Evolutionary conservation across 2,329 filamentous ascomycete species (phyloP), one percentile per base, ranked within the genome.

Genomic region (Scorias spongiosa): DNA sequence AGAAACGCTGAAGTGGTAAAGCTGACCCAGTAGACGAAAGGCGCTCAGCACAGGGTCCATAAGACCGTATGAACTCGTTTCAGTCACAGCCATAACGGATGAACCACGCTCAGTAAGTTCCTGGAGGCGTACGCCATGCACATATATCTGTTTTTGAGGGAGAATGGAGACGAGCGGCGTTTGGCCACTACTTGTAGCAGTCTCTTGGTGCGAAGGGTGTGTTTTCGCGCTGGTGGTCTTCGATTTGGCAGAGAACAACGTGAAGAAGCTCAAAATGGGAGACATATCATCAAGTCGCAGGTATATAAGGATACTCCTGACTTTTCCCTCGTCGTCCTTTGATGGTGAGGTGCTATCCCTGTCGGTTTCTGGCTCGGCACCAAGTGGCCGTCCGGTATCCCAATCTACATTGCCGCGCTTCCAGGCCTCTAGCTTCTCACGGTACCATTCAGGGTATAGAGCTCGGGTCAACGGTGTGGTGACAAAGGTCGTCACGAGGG

Each of bases 41-140:
- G 85, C 84, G 58, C 93, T 94, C 44, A 95, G 78, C 3, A 96
- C 80, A 0, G 89, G 86, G 55, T 96, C 89, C 51, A 52, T 69
- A 50, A 58, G 69, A 55, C 55, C 67, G 62, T 63, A 75, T 41
- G 91, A 84, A 34, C 87, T 81, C 2, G 81, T 72, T 56, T 93
- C 86, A 0, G 86, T 81, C 10, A 93, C 85, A 54, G 85, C 81
- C 89, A 96, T 96, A 54, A 95, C 89, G 14, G 87, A 88, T 1
- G 89, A 95, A 37, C 85, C 83, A 72, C 89, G 86, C 54, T 95
- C 88, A 0, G 85, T 93, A 10, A 96, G 74, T 57, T 93, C 84
- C 41, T 93, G 66, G 12, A 96, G 73, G 11, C 88, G 81, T n/a
- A 94, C 66, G 29, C 87, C 89, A 54, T 93, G 85, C 5, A 9